These are phyloP conservation scores for Kodamaea fungicola DNA, from an alignment of 1,139 yeast species.

Conservation along the genomic window DNA sequence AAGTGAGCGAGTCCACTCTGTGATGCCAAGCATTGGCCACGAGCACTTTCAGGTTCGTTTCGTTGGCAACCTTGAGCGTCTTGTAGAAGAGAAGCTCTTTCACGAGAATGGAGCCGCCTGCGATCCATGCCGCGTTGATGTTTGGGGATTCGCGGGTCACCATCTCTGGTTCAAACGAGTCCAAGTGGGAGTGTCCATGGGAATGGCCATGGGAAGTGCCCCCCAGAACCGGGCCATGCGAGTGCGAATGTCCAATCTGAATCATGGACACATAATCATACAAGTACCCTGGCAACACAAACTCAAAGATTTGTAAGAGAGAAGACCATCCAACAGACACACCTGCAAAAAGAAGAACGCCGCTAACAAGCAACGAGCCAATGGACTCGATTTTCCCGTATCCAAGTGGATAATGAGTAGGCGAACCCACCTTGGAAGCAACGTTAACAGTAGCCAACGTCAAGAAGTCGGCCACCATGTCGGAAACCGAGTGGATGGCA, in stretches of 20 bases:
- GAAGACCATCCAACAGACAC: conserved; percentile 90
- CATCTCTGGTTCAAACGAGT: conserved; percentile 1
- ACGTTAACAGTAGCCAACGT: conserved; percentile 87
- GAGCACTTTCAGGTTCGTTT: conserved; percentile 80
- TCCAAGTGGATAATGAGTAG: conserved; percentile 71
- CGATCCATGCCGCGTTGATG: conserved; percentile 94
- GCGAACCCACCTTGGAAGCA: conserved; percentile 63
- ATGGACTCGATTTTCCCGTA: conserved; percentile 90
- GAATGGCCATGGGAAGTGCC: conserved; percentile 9
- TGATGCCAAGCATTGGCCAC: conserved; percentile 99
- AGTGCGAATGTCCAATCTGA: conserved; percentile 54
- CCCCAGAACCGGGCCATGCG: conserved; percentile 23
- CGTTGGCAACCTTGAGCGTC: conserved; percentile 73
- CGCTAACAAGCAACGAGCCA: conserved; percentile 86
- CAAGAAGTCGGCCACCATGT: conserved; percentile 81
- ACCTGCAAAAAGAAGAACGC: conserved; percentile 82
- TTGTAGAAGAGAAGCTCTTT: conserved; percentile 85
- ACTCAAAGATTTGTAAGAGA: conserved; percentile 65
- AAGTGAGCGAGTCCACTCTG: conserved; percentile 90
- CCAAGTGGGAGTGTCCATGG: conserved; percentile 13
- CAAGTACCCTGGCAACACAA: conserved; percentile 53
- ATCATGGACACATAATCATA: conserved; percentile 41
- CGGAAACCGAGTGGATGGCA: conserved; percentile 88
- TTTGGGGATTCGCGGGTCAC: conserved; percentile 47
- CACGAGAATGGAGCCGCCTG: conserved; percentile 78